phyloP scores from a whole-genome alignment of 2,329 filamentous ascomycete species.

The Clathrospora elynae region DNA sequence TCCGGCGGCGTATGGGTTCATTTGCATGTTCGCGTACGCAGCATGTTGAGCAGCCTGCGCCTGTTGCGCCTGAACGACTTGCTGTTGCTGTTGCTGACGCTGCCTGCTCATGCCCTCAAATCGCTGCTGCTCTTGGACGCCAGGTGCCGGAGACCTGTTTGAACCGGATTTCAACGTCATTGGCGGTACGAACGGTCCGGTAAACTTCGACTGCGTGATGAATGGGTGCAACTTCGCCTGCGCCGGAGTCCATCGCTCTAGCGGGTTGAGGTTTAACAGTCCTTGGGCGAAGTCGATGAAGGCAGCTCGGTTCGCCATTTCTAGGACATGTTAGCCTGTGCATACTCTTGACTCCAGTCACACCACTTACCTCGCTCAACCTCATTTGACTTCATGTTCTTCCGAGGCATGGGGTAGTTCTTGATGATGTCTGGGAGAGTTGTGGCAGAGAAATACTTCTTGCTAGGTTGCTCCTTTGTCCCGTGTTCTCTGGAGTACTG shows the following conservation, averaged over 20 bases:
- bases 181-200: constrained; percentile 91
- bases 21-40: constrained; percentile 68
- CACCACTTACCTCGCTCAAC: constrained; percentile 81
- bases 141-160: constrained; percentile 85
- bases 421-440: constrained; percentile 97
- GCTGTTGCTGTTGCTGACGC: constrained; percentile 65
- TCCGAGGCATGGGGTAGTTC: constrained; percentile 95
- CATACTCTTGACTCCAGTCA: background rate
- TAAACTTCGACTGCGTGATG: constrained; percentile 97
- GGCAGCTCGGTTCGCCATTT: constrained; percentile 97
- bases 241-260: constrained; percentile 96
- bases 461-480: constrained; percentile 98
- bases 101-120: constrained; percentile 94
- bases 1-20: constrained; percentile 58
- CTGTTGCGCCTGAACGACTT: constrained; percentile 57
- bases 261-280: constrained; percentile 88
- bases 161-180: constrained; percentile 94
- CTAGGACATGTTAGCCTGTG: constrained; percentile 55
- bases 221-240: constrained; percentile 97
- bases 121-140: constrained; percentile 93
- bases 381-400: constrained; percentile 98
- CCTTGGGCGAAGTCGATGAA: constrained; percentile 99
- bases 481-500: constrained; percentile 95
- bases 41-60: constrained; percentile 65
- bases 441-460: constrained; percentile 97